Percentiles rank a stretch among this genome's conserved stretches.
phyloP scores from a whole-genome alignment of 768 basidiomycete species.

The Podaxis sp. region DNA sequence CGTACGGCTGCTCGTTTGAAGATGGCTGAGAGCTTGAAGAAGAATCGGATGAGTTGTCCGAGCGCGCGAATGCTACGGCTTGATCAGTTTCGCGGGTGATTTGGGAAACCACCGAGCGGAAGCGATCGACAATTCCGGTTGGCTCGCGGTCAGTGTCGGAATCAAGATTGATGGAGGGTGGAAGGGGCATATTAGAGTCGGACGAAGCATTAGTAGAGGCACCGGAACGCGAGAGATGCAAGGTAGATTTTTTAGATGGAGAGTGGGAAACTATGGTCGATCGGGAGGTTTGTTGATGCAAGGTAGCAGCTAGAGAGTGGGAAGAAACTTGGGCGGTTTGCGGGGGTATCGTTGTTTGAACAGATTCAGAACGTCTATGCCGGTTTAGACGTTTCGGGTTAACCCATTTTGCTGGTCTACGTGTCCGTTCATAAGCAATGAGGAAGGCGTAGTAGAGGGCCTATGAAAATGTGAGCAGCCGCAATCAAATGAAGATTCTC shows the following conservation, averaged over 20 bases:
- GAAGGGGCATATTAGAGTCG: not conserved
- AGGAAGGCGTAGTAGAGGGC: constrained; percentile 13
- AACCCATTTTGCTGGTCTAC: constrained; percentile 21
- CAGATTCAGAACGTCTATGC: constrained; percentile 13
- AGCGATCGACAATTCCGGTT: constrained; percentile 47
- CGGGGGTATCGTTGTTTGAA: not conserved
- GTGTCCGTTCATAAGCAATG: constrained; percentile 25
- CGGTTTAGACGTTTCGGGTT: constrained; percentile 16
- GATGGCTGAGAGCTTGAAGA: constrained; percentile 6
- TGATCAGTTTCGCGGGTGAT: constrained; percentile 55
- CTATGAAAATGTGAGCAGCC: constrained; percentile 4
- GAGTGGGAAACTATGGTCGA: constrained; percentile 16
- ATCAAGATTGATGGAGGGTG: constrained; percentile 11
- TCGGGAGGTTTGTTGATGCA: constrained; percentile 11
- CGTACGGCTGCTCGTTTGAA: constrained; percentile 23
- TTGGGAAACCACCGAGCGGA: constrained; percentile 49
- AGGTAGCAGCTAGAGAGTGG: not conserved
- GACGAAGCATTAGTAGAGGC: not conserved
- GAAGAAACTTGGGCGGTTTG: constrained; percentile 1
- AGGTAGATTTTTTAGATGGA: constrained; percentile 10
- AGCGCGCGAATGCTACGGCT: constrained; percentile 36
- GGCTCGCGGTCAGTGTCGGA: constrained; percentile 35
- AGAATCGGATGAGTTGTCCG: constrained; percentile 24
- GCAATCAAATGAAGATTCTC: constrained; percentile 4
- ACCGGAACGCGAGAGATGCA: constrained; percentile 8